These are phyloP conservation scores for Parsonsia alboflavescens DNA, from an alignment of 257 asterid species.

Conservation along the genomic window DNA sequence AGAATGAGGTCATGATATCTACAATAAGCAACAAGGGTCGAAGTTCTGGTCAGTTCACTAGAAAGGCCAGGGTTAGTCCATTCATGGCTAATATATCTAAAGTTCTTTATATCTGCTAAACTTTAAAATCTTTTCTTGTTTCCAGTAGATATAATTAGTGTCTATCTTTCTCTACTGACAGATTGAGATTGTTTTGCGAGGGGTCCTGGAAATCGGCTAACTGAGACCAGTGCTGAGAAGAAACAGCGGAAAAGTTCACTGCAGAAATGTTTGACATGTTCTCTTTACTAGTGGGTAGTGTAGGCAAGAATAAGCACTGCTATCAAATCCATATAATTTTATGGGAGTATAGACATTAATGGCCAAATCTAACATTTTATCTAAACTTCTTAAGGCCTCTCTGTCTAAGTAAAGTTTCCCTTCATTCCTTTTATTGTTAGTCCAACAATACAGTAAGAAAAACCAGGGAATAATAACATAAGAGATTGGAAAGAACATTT, in stretches of 20 bases:
- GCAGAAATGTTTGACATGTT: not conserved
- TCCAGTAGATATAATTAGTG: not conserved
- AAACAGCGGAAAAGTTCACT: not conserved
- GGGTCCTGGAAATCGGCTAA: not conserved
- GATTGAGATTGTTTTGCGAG: constrained; percentile 18
- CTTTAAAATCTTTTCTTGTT: not conserved
- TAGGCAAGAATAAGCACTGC: not conserved
- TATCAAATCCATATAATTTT: not conserved
- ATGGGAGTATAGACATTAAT: not conserved
- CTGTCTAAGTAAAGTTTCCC: not conserved
- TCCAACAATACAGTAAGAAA: not conserved
- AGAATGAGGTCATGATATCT: constrained; percentile 17
- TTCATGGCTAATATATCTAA: not conserved
- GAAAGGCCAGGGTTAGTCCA: constrained; percentile 19
- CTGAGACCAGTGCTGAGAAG: not conserved
- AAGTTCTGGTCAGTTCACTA: constrained; percentile 8
- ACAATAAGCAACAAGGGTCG: constrained; percentile 9
- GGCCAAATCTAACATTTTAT: not conserved
- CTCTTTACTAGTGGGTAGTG: not conserved
- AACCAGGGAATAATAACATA: not conserved
- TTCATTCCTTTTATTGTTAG: too few species aligned
- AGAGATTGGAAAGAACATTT: not conserved
- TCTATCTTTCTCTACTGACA: not conserved
- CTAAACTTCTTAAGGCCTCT: not conserved
- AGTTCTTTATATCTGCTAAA: not conserved